phyloP scores from a whole-genome alignment of 768 basidiomycete species.

The Leccinum obscurum region DNA sequence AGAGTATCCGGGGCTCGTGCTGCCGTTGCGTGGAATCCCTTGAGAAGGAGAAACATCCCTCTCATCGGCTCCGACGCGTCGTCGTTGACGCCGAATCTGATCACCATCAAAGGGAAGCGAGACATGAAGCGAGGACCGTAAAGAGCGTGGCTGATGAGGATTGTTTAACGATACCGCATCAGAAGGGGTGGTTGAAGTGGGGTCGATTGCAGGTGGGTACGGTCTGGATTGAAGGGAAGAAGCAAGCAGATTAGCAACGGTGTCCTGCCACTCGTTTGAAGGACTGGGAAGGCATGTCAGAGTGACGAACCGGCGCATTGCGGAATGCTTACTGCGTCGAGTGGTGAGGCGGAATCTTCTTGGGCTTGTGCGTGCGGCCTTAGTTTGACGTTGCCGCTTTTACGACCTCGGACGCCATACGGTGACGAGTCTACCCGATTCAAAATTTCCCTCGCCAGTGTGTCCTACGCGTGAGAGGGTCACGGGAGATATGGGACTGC shows the following conservation, averaged over 20 bases:
- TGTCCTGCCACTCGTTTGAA: constrained; percentile 83
- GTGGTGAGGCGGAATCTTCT: constrained; percentile 34
- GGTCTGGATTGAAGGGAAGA: constrained; percentile 19
- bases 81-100: constrained; percentile 43
- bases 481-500: neutral
- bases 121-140: constrained; percentile 15
- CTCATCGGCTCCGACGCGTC: constrained; percentile 26
- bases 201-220: neutral
- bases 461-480: constrained; percentile 49
- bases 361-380: constrained; percentile 23
- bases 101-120: constrained; percentile 22
- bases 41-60: constrained; percentile 12
- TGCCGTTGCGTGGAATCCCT: constrained; percentile 14
- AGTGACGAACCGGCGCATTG: neutral
- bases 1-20: constrained; percentile 21
- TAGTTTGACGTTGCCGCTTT: constrained; percentile 38
- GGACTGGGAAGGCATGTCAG: constrained; percentile 46
- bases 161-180: constrained; percentile 15
- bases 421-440: constrained; percentile 78
- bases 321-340: constrained; percentile 58
- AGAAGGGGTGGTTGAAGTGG: neutral
- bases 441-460: constrained; percentile 78
- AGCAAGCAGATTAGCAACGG: constrained; percentile 39
- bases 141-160: constrained; percentile 7
- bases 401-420: constrained; percentile 75